Base-by-base conservation (phyloP, 2,329 filamentous ascomycete genomes). In the Xylariaceae sp. region DNA sequence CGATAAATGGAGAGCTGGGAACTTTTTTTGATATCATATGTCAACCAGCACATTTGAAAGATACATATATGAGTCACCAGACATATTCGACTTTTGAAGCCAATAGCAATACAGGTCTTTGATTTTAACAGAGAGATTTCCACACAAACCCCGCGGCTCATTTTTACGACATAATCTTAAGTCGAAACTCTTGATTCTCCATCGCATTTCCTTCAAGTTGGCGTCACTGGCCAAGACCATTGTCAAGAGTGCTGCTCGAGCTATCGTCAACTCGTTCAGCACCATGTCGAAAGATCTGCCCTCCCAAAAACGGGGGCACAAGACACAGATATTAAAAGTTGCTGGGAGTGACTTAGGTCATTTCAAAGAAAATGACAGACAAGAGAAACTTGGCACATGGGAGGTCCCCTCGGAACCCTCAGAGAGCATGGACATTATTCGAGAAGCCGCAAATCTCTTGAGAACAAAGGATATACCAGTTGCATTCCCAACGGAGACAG, bases 401-500 rank as follows among this genome's bases (percentile, higher is more conserved):
- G 55, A 61, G 29, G 50, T 62, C 36, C 50, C 55, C 36, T 46
- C 55, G 36, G 43, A 29, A 35, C 33, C 54, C 21, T 57, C 54
- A 16, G 40, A 50, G n/a, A 54, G 51, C 47, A 45, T 59, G 39
- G 43, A 52, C 45, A 50, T 54, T 21, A 73, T 95, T 29, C 68
- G 72, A 47, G 70, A 81, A 44, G 88, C 88, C 1, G 88, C 87
- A 2, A 63, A 74, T 11, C 75, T 83, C 53, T 72, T 95, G 27
- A 77, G 73, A 41, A 73, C 74, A 16, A 82, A 77, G 41, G 77
- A 88, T 61, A 77, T 77, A 3, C 93, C 93, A 4, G 89, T 98
- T 38, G 93, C 88, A 1, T 98, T 98, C 63, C 93, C 93, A 1
- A 98, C 93, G 0, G 93, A 98, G 69, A 98, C 93, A 0, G 93